Evolutionary conservation across 768 basidiomycete genomes (phyloP).

Genomic region (Mrakia hoshinonis): DNA sequence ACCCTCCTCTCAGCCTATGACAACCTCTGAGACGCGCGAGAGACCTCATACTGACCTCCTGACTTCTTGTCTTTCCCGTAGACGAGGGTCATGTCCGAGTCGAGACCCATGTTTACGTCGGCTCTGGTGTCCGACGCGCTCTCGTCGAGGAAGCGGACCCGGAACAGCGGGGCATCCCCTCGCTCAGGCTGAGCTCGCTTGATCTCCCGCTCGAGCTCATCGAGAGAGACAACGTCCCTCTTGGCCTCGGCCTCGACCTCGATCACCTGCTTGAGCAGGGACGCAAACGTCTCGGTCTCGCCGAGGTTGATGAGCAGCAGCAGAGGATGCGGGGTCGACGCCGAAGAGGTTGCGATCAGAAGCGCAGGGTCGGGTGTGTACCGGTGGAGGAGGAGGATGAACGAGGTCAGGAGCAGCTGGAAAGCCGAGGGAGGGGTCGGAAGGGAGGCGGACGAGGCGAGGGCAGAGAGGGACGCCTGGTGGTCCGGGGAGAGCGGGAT

Average conservation of each 20-base stretch:
- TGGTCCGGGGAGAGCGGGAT: slow-evolving; percentile 39
- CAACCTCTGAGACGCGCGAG: background rate
- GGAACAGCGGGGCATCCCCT: slow-evolving; percentile 28
- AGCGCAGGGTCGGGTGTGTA: slow-evolving; percentile 94
- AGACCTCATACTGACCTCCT: background rate
- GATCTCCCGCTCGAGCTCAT: slow-evolving; percentile 49
- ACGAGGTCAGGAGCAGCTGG: slow-evolving; percentile 84
- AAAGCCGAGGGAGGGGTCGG: slow-evolving; percentile 60
- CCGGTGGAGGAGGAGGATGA: slow-evolving; percentile 79
- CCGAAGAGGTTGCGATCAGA: slow-evolving; percentile 48
- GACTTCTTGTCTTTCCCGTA: slow-evolving; percentile 4
- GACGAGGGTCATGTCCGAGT: slow-evolving; percentile 25
- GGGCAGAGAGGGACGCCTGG: slow-evolving; percentile 32
- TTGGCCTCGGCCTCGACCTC: slow-evolving; percentile 75
- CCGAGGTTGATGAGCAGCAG: slow-evolving; percentile 75
- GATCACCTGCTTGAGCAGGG: slow-evolving; percentile 75
- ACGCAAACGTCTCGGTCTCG: slow-evolving; percentile 79
- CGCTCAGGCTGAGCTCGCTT: slow-evolving; percentile 26
- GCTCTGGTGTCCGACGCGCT: slow-evolving; percentile 37
- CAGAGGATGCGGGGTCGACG: slow-evolving; percentile 57
- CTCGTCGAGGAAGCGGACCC: slow-evolving; percentile 27
- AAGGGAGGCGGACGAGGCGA: slow-evolving; percentile 32
- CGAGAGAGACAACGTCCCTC: slow-evolving; percentile 70
- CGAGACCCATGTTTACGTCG: slow-evolving; percentile 39
- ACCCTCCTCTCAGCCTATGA: background rate